Base-by-base conservation (phyloP, 2,329 filamentous ascomycete species). In the Pyrenochaeta sp. region DNA sequence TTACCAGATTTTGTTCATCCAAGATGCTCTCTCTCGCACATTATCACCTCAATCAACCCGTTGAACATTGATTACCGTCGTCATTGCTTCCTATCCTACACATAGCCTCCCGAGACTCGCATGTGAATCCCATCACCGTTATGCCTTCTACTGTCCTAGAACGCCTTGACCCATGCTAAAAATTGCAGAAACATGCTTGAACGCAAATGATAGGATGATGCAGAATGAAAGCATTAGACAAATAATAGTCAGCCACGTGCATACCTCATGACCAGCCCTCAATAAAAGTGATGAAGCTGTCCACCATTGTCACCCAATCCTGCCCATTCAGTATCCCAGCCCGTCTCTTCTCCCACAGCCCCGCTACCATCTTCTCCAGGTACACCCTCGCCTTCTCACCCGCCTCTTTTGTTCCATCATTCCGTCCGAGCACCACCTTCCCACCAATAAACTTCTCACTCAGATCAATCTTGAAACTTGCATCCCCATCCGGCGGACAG, bases 401-500 rank as follows among this genome's bases (percentile, higher is more conserved):
- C 9, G 71, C 72, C 34, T 69, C 66, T n/a, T 44, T 50, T 2
- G 68, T 73, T 9, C 76, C 76, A 46, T 77, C 75, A 43, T 76
- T 76, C 49, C 75, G 54, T 43, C 73, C 60, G 27, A 78, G 47
- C 50, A 68, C 61, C 4, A 78, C 75, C 32, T 59, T 64, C 0
- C 76, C 76, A 5, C 73, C 71, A 0, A 52, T 32, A 36, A 59
- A 72, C 65, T 77, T 76, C 59, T 78, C 76, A 49, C 74, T 77
- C 22, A 78, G 55, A 32, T 78, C 73, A 34, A 78, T 74, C 34
- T 56, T 66, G 62, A 77, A 78, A 27, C 71, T 76, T 9, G 76
- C 75, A 47, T 77, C 75, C 2, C 76, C 75, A 30, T 78, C 75
- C 0, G 75, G 72, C 4, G 73, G 72, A 42, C 61, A 65, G 52